Evolutionary conservation across 176 grass and related monocot species (phyloP), one percentile per base, ranked within the genome.

Genomic region (Oryza nivara): DNA sequence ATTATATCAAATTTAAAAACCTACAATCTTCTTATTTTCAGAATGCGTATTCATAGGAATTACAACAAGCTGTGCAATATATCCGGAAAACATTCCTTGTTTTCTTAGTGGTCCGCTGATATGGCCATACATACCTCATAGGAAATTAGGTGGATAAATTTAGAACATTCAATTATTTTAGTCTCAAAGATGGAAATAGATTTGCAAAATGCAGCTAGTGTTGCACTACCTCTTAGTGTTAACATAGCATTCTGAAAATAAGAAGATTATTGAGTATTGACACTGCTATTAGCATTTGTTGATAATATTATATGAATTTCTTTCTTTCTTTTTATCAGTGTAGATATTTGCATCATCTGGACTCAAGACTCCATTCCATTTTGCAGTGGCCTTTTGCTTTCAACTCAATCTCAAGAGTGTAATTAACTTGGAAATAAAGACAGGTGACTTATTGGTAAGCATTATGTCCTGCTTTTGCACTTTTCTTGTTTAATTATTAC

Each of bases 401-500:
- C 36, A 74, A 40, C 28, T 9, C 0, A 19, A 78, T 74, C 40
- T 63, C 32, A 65, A 65, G 12, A 70, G 25, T 47, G 28, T 80
- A 47, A 48, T 61, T 38, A 9, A 52, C 69, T 79, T 87, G 49
- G 49, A 48, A 66, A 79, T 83, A 83, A 74, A 67, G 88, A 68
- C 54, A 86, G 30, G 11, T 6, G 19, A 17, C 80, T 61, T 79
- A 16, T 69, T 41, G 89, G 89, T 90, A 80, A 79, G 84, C n/a
- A 61, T 38, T 75, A 63, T 64, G 13, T 52, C 63, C 32, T 83
- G 7, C 52, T 74, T 41, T 49, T 25, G n/a, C 32, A 30, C 3
- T 26, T 48, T 81, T 76, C 73, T 76, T 76, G 25, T n/a, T 49
- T 15, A 72, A 82, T 58, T 68, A 72, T 32, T 52, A 67, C 44